These are phyloP conservation scores for Debaryomyces subglobosus DNA, from an alignment of 1,139 yeast species.

Conservation along the genomic window DNA sequence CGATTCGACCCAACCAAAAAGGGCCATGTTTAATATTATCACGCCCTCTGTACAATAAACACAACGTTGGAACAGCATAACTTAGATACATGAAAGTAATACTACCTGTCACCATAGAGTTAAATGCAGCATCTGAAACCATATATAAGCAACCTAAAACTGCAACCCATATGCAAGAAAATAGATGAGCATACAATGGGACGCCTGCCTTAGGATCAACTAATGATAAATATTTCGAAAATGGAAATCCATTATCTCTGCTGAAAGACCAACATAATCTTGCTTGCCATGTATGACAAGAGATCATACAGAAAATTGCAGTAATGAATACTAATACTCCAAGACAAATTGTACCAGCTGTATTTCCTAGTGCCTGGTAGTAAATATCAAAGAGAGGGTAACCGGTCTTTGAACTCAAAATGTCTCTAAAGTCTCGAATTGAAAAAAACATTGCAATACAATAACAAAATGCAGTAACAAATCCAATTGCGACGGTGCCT, in stretches of 20 bases:
- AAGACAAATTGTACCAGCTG: constrained; percentile 41
- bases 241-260: constrained; percentile 61
- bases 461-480: constrained; percentile 42
- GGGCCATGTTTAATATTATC: constrained; percentile 67
- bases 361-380: constrained; percentile 40
- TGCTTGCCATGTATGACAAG: constrained; percentile 53
- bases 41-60: constrained; percentile 61
- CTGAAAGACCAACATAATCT: constrained; percentile 82
- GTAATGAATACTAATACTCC: constrained; percentile 39
- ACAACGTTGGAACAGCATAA: constrained; percentile 46
- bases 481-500: constrained; percentile 47
- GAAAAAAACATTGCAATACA: constrained; percentile 48
- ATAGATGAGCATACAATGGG: constrained; percentile 49
- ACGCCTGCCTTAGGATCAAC: constrained; percentile 47
- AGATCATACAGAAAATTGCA: constrained; percentile 45
- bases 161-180: constrained; percentile 42
- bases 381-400: constrained; percentile 46
- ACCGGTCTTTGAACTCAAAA: constrained; percentile 34
- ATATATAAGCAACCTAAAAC: constrained; percentile 45
- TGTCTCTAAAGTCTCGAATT: constrained; percentile 34
- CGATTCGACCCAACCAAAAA: constrained; percentile 60
- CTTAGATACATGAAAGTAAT: constrained; percentile 46
- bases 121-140: constrained; percentile 47
- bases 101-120: constrained; percentile 50
- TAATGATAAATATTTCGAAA: constrained; percentile 42